A percentile compares a stretch with the other conserved stretches of the same genome.
These are phyloP conservation scores for Cytospora piceicola DNA, from an alignment of 2,329 filamentous ascomycete species.

Conservation along the genomic window DNA sequence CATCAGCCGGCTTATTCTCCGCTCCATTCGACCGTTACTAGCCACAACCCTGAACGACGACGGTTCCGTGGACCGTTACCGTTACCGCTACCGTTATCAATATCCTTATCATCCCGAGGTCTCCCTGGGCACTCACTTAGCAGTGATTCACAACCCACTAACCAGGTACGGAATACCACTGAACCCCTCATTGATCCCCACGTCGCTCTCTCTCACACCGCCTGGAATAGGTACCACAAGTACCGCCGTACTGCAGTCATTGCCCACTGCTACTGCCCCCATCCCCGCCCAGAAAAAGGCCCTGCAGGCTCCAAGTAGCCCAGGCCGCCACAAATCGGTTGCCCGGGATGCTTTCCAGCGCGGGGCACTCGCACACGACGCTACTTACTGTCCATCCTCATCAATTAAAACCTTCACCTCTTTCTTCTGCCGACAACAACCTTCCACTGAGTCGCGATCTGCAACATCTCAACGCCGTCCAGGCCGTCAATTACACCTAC, in stretches of 20 bases:
- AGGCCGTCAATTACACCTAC: conserved; percentile 28
- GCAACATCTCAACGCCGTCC: conserved; percentile 30
- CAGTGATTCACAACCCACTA: background rate
- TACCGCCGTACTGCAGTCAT: background rate
- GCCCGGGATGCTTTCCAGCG: conserved; percentile 27
- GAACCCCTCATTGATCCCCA: background rate
- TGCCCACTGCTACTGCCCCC: background rate
- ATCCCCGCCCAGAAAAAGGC: background rate
- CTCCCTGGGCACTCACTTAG: too few relatives aligned
- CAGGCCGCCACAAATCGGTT: conserved; percentile 13
- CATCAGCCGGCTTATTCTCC: too few relatives aligned
- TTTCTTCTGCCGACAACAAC: conserved; percentile 31
- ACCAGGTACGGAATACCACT: background rate
- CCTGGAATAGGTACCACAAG: background rate
- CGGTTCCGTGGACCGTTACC: background rate
- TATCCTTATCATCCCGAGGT: background rate
- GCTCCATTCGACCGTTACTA: background rate
- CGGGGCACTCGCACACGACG: conserved; percentile 24
- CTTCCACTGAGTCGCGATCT: conserved; percentile 22
- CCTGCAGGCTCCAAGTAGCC: conserved; percentile 16
- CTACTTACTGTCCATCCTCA: conserved; percentile 3
- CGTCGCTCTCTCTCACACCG: background rate
- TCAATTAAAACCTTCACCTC: conserved; percentile 27
- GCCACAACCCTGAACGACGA: background rate
- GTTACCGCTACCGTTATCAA: background rate